Conservation (phyloP, 768 basidiomycete species). For the Russula brevipes region DNA sequence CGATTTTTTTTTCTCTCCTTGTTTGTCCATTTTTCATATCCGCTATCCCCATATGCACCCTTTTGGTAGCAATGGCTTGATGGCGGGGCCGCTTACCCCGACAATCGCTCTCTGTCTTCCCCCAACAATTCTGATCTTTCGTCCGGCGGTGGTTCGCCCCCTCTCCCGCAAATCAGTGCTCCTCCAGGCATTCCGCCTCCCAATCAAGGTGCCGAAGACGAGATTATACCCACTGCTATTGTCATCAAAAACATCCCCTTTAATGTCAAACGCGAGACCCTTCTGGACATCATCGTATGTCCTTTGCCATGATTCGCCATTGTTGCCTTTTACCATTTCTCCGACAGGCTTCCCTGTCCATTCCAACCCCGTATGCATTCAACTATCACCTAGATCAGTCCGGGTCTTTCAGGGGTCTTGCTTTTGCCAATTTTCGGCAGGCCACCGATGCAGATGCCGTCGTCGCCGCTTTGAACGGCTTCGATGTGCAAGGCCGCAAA, state of each 20-base stretch:
- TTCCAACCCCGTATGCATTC: slow-evolving; percentile 98
- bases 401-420: slow-evolving; percentile 93
- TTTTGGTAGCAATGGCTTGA: slow-evolving; percentile 79
- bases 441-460: slow-evolving; percentile 90
- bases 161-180: slow-evolving; percentile 41
- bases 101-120: slow-evolving; percentile 77
- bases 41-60: slow-evolving; percentile 17
- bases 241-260: slow-evolving; percentile 99
- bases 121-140: slow-evolving; percentile 87
- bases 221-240: slow-evolving; percentile 97
- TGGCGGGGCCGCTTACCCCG: slow-evolving; percentile 44
- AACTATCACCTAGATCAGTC: slow-evolving; percentile 98
- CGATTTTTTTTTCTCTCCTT: slow-evolving; percentile 23
- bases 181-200: slow-evolving; percentile 47
- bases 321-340: slow-evolving; percentile 6
- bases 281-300: slow-evolving; percentile 93
- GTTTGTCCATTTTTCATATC: slow-evolving; percentile 10
- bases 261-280: slow-evolving; percentile 93
- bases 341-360: slow-evolving; percentile 75
- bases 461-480: slow-evolving; percentile 92
- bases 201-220: slow-evolving; percentile 62
- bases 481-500: slow-evolving; percentile 94
- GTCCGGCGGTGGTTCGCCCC: slow-evolving; percentile 79
- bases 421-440: slow-evolving; percentile 97
- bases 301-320: slow-evolving; percentile 9